A percentile compares a stretch with the other conserved stretches of the same genome.
Conservation (phyloP, 768 basidiomycete genomes). For the Lyophyllum atratum region DNA sequence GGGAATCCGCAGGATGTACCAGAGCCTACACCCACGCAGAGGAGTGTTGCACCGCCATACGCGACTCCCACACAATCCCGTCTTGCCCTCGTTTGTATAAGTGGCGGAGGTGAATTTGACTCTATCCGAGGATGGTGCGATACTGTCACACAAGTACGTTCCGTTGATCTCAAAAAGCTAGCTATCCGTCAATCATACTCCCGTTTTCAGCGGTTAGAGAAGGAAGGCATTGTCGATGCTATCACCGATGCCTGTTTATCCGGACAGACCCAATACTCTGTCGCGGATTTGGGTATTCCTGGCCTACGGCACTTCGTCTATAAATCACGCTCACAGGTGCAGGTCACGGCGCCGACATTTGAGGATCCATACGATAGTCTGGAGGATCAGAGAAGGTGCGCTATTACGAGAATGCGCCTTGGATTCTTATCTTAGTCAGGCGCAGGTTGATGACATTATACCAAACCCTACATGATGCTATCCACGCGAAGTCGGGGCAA, state of each 20-base stretch:
- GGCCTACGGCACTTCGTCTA: conserved; percentile 94
- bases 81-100: conserved; percentile 78
- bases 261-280: conserved; percentile 62
- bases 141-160: conserved; percentile 55
- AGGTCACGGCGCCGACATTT: conserved; percentile 83
- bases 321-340: conserved; percentile 87
- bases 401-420: background rate
- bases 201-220: conserved; percentile 57
- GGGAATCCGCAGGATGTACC: background rate
- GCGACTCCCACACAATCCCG: conserved; percentile 28
- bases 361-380: conserved; percentile 79
- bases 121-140: conserved; percentile 79
- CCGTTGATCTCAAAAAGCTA: background rate
- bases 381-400: conserved; percentile 62
- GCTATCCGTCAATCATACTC: background rate
- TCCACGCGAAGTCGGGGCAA: conserved; percentile 90
- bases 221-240: conserved; percentile 55
- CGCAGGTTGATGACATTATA: conserved; percentile 82
- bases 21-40: conserved; percentile 15
- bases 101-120: conserved; percentile 83
- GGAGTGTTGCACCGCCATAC: background rate
- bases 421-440: background rate
- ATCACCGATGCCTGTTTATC: conserved; percentile 49
- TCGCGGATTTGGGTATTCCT: conserved; percentile 80
- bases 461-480: conserved; percentile 82